Conservation (phyloP, 768 basidiomycete species). For the Russula ochroleuca region DNA sequence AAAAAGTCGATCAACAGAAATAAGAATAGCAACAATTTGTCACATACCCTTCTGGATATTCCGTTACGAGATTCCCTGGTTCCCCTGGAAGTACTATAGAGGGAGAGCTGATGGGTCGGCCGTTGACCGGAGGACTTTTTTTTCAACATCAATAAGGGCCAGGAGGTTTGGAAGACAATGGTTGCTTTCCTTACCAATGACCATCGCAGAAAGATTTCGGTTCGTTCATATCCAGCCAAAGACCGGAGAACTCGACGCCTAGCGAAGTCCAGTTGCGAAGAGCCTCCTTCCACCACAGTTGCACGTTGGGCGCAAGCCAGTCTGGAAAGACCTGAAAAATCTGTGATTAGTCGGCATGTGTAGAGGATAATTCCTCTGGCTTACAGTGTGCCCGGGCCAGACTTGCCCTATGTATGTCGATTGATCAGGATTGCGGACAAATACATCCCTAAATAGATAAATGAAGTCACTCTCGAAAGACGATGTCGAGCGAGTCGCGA, state of each 20-base stretch:
- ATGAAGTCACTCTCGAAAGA: neutral
- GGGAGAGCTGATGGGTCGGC: slow-evolving; percentile 50
- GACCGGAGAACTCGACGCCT: slow-evolving; percentile 57
- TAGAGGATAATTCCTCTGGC: slow-evolving; percentile 19
- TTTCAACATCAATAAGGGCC: slow-evolving; percentile 8
- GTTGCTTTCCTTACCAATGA: slow-evolving; percentile 32
- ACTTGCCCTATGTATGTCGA: slow-evolving; percentile 70
- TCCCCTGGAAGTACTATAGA: slow-evolving; percentile 57
- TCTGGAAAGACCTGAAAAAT: slow-evolving; percentile 53
- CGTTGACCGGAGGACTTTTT: slow-evolving; percentile 50
- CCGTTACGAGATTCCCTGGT: slow-evolving; percentile 48
- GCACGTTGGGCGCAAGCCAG: slow-evolving; percentile 53
- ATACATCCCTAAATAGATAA: slow-evolving; percentile 47
- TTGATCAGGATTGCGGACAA: slow-evolving; percentile 72
- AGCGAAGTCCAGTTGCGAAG: slow-evolving; percentile 49
- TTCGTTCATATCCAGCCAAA: slow-evolving; percentile 74
- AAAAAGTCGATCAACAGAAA: neutral
- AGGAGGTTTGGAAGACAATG: neutral
- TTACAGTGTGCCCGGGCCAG: slow-evolving; percentile 71
- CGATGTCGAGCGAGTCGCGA: neutral
- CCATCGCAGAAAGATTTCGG: slow-evolving; percentile 59
- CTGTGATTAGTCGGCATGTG: neutral
- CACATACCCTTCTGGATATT: slow-evolving; percentile 66
- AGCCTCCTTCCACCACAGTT: slow-evolving; percentile 58
- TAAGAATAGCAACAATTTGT: neutral